Conservation (phyloP, 2,329 filamentous ascomycete genomes). For the Thermomyces lanuginosus region DNA sequence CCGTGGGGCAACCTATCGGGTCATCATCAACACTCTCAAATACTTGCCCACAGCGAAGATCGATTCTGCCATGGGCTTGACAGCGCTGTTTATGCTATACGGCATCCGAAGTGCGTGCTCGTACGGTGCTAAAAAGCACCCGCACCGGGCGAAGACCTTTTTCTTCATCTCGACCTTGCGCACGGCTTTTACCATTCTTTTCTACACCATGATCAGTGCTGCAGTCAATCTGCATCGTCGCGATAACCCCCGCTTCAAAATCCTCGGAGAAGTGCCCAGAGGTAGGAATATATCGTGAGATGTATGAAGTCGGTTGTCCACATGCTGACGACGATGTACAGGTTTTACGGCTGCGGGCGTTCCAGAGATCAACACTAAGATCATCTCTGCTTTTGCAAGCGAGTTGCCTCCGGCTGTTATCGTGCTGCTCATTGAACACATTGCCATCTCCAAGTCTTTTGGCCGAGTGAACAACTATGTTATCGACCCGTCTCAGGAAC, state of each 20-base stretch:
- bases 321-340: too few relatives aligned
- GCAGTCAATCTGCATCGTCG: constrained; percentile 57
- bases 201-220: constrained; percentile 86
- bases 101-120: constrained; percentile 52
- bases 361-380: constrained; percentile 47
- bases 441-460: constrained; percentile 93
- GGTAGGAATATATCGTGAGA: constrained; percentile 29
- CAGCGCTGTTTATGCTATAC: constrained; percentile 63
- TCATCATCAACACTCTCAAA: constrained; percentile 70
- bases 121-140: constrained; percentile 50
- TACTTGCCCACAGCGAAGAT: constrained; percentile 48
- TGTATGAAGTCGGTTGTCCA: too few relatives aligned
- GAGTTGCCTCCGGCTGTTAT: constrained; percentile 77
- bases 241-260: constrained; percentile 50
- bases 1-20: constrained; percentile 59
- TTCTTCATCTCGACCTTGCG: constrained; percentile 88
- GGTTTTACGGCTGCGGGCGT: constrained; percentile 67
- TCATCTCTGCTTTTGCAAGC: constrained; percentile 52
- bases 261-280: constrained; percentile 62
- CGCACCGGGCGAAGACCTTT: constrained; percentile 52
- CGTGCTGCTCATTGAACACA: constrained; percentile 91
- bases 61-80: constrained; percentile 83
- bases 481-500: constrained; percentile 87
- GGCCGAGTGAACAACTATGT: constrained; percentile 90
- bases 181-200: constrained; percentile 75